Base-by-base conservation (phyloP, 2,329 filamentous ascomycete species). In the Aspergillus cejpii region DNA sequence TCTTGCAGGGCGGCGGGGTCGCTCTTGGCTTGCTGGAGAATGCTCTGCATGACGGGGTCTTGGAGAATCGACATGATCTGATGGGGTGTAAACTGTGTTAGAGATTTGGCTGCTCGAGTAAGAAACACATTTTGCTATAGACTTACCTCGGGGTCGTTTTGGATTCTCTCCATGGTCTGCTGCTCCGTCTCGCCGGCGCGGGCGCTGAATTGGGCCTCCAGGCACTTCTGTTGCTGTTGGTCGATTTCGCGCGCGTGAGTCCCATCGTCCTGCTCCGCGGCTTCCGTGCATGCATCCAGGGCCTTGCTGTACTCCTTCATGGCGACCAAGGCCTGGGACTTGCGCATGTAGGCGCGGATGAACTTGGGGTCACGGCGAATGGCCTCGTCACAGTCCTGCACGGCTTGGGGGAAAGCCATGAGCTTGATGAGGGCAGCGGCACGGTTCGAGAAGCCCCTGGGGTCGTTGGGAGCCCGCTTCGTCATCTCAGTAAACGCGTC, bases 261-360 rank as follows among this genome's bases (percentile, higher is more conserved):
- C 48, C 85, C 83, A 56, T 76, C 77, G 66, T 98, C 92, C 48
- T 94, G 79, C 57, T 81, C 77, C 6, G 77, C 74, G 1, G 94
- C 92, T 64, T 89, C 87, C 29, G 80, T 80, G 72, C 90, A 95
- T 6, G 84, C 85, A 63, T 98, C 92, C 47, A 97, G 75, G 63
- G 87, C 94, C 68, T 90, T 91, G 68, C 84, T 95, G 76, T 95
- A 97, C 70, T 98, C 91, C 68, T 92, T 87, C 92, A 98, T 98
- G 59, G 89, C 89, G 57, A 92, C 89, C 68, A 91, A 87, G 33
- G 89, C 88, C 72, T 97, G 90, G 0, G 90, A 90, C 76, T 96
- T 97, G 65, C 92, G 85, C 59, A 98, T 85, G 70, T 97, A 97
- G 6, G 92, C 92, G 45, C 91, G 83, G 71, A 97, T 91, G 69